Conservation (phyloP, 345 rosid species). For the Balakata baccata region DNA sequence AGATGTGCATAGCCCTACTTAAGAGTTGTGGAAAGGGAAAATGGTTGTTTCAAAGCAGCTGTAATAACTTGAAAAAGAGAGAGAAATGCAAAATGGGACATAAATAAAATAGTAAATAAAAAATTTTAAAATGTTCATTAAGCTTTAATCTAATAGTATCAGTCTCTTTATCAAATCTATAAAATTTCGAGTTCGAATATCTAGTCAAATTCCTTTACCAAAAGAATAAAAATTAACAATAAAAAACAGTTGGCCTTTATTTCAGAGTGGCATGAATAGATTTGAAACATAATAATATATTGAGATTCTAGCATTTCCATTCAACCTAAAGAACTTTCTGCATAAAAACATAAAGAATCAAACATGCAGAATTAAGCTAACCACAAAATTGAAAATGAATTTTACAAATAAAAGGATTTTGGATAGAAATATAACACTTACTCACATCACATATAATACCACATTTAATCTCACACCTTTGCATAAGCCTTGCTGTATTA, state of each 20-base stretch:
- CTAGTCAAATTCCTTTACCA: no score
- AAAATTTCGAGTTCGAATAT: no score
- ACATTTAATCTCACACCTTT: slow-evolving; percentile 17
- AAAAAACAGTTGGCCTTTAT: not conserved
- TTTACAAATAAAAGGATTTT: not conserved
- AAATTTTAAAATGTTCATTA: no score
- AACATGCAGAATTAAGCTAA: not conserved
- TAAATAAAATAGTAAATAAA: not conserved
- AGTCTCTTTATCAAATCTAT: not conserved
- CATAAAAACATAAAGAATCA: not conserved
- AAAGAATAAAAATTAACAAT: not conserved
- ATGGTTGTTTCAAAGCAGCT: no score
- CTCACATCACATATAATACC: slow-evolving; percentile 4
- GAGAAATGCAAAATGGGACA: not conserved
- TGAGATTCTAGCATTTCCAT: not conserved
- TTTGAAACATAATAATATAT: not conserved
- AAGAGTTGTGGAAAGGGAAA: no score
- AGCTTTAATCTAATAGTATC: no score
- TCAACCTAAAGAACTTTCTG: not conserved
- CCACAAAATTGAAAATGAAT: no score
- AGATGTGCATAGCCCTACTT: no score
- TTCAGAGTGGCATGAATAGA: not conserved
- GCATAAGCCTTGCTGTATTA: slow-evolving; percentile 9
- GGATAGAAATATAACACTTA: not conserved
- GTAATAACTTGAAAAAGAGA: not conserved